Percentiles rank a stretch among this genome's conserved stretches.
Conservation (phyloP, 2,329 filamentous ascomycete species). For the Tothia fuscella region DNA sequence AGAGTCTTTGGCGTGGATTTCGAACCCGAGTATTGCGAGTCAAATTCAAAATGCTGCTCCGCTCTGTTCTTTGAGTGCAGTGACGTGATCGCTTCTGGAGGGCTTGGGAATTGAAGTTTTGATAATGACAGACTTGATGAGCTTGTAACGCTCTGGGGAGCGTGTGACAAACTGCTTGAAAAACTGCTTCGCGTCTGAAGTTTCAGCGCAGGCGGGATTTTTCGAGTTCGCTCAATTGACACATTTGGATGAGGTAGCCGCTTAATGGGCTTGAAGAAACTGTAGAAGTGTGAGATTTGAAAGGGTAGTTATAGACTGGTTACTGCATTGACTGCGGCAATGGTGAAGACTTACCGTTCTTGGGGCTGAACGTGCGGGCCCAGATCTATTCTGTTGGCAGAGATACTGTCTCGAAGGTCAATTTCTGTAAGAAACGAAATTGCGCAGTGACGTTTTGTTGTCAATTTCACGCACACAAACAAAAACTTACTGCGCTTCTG, state of each 20-base stretch:
- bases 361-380: neutral
- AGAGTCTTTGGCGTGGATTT: neutral
- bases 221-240: neutral
- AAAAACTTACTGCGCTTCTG: too few species aligned
- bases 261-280: constrained; percentile 4
- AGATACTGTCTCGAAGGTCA: neutral
- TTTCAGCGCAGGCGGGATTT: neutral
- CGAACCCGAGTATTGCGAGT: neutral
- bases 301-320: neutral
- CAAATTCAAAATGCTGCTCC: neutral
- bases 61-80: neutral
- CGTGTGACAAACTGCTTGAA: neutral
- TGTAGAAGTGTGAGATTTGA: neutral
- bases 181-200: neutral
- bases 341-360: neutral
- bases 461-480: too few species aligned
- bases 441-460: neutral
- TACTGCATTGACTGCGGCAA: neutral
- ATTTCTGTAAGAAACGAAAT: neutral
- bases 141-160: neutral
- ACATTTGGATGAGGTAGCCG: neutral
- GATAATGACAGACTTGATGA: constrained; percentile 6
- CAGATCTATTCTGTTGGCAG: neutral
- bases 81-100: neutral
- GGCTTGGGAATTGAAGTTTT: constrained; percentile 1